phyloP scores from a whole-genome alignment of 495 filamentous ascomycete species.

The Xylaria palmicola region DNA sequence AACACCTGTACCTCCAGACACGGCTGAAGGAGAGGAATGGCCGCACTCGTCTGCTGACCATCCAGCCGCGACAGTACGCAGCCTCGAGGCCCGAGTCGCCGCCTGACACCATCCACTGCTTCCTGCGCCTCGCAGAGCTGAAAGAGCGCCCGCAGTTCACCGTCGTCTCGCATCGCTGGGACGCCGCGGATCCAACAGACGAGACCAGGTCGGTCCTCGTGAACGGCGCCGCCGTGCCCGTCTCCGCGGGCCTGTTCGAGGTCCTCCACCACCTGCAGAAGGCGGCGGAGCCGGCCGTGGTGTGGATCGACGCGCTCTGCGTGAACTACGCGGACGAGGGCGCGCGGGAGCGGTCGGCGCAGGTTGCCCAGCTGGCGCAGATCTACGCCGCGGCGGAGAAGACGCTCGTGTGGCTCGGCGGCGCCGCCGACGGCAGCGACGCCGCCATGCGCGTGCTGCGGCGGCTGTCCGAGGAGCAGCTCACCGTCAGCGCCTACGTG shows the following conservation, averaged over 20 bases:
- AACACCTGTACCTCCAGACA: constrained; percentile 17
- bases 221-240: constrained; percentile 15
- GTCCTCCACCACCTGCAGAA: constrained; percentile 8
- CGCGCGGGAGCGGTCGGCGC: constrained; percentile 35
- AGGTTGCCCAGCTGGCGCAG: constrained; percentile 22
- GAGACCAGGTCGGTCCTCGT: constrained; percentile 12
- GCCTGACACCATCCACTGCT: constrained; percentile 9
- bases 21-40: constrained; percentile 14
- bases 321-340: constrained; percentile 35
- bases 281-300: neutral
- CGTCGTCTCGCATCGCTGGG: constrained; percentile 17
- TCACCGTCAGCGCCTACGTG: constrained; percentile 13
- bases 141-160: constrained; percentile 11
- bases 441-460: constrained; percentile 13
- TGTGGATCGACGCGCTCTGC: constrained; percentile 40
- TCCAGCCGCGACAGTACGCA: constrained; percentile 13
- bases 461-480: constrained; percentile 16
- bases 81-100: constrained; percentile 9
- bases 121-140: constrained; percentile 14
- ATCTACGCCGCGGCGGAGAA: constrained; percentile 10
- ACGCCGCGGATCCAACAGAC: constrained; percentile 8
- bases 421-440: constrained; percentile 7
- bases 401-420: constrained; percentile 14
- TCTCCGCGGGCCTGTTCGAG: constrained; percentile 12
- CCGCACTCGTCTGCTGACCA: constrained; percentile 17